Base-by-base conservation (phyloP, 768 basidiomycete species). In the Inosperma sp. region DNA sequence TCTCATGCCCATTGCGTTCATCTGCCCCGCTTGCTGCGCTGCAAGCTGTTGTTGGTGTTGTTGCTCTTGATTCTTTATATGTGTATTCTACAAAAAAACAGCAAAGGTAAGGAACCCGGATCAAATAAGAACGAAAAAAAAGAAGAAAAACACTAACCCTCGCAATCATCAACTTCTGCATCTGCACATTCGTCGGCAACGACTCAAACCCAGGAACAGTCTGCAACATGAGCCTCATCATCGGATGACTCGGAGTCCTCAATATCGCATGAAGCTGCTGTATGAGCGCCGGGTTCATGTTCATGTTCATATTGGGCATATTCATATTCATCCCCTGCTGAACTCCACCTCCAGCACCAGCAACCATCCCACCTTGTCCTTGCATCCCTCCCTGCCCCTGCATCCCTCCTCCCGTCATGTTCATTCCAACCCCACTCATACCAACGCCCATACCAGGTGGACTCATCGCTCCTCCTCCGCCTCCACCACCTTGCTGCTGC, bases 121-220 rank as follows among this genome's bases (percentile, higher is more conserved):
- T 10, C 43, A 51, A 22, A 39, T 34, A 47, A 21, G 37, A 31
- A 9, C 47, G 44, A 49, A 2, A 16, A 33, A 8, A 21, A 25
- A 7, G 33, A 34, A 22, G 4, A 31, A 13, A 52, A 51, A 46
- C 6, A 65, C 70, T 43, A 56, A 83, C 83, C 72, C 81, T 80
- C 12, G 78, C 61, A 48, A 65, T 52, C 29, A 77, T 63, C 65
- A 87, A 69, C 60, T 73, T 80, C 64, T 84, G 83, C 55, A 86
- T 59, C 66, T 88, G 84, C 58, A 74, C 67, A 51, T 71, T 76
- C 2, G 72, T 34, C 8, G 83, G 74, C 50, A 85, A 63, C 16
- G 59, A 59, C 54, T 71, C 67, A 56, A 87, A 87, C 9, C 73
- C 73, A 5, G 82, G 84, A 1, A 81, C 61, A 19, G 67, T 67